Base-by-base conservation (phyloP, 768 basidiomycete species). In the Royoungia palumana region DNA sequence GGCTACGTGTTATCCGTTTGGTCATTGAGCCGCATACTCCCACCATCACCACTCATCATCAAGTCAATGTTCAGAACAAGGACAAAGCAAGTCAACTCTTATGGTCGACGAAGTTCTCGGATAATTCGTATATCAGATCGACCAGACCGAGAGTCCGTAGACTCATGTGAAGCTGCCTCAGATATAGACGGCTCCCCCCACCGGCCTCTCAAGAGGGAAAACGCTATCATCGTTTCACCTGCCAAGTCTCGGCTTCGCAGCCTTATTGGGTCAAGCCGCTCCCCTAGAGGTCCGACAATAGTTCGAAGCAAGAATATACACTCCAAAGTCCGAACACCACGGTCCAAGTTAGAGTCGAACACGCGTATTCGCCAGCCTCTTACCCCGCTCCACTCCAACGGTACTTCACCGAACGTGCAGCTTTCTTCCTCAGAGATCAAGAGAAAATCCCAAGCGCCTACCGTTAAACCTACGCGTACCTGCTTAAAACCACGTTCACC, bases 1-100 rank as follows among this genome's bases (percentile, higher is more conserved):
- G 24, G 22, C 7, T 35, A 48, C 44, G 48, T 50, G 54, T 35
- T 16, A 9, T 28, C 20, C 32, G 21, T 21, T 40, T 32, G 37
- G 25, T 41, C 30, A 8, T 14, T 12, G 28, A 28, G 13, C 28
- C 11, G 13, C 12, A 17, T 28, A 28, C 12, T 12, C 28, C 28
- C 32, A 44, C 22, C 5, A 11, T 4, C 21, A 21, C n/a, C 25
- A 30, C 25, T 27, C 25, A 27, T 27, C 30, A 28, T 40, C 46
- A 41, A 35, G 12, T 14, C 58, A 41, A 85, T 85, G 84, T 72
- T 83, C 16, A 74, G 81, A 21, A 57, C 77, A 49, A 77, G 73
- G 55, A 87, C 85, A 6, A 85, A 83, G 62, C 80, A 83, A 58
- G 76, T 87, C 41, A 77, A 74, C 44, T 70, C 81, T 19, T 87